These are phyloP conservation scores for Phymatotrichopsis omnivora DNA, from an alignment of 2,329 filamentous ascomycete genomes.

Conservation along the genomic window DNA sequence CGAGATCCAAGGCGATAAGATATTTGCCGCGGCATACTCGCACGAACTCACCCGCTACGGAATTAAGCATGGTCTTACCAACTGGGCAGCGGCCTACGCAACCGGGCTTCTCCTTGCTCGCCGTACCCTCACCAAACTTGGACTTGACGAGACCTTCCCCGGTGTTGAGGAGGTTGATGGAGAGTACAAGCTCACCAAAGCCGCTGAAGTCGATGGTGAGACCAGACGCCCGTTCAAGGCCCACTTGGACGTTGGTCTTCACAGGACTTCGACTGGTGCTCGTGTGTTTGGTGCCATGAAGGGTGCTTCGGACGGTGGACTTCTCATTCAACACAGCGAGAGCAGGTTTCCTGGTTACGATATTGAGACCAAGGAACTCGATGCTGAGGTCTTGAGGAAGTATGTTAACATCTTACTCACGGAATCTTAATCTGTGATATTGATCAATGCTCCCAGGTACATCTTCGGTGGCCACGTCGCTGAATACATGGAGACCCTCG, in stretches of 20 bases:
- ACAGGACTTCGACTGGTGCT: conserved; percentile 94
- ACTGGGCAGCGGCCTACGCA: conserved; percentile 97
- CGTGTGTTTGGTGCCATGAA: conserved; percentile 99
- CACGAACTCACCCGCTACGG: conserved; percentile 98
- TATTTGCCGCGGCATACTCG: conserved; percentile 82
- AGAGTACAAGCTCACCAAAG: conserved; percentile 93
- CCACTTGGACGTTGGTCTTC: conserved; percentile 94
- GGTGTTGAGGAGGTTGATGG: conserved; percentile 96
- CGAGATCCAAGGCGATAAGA: conserved; percentile 96
- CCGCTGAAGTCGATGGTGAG: conserved; percentile 77
- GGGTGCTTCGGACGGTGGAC: conserved; percentile 96
- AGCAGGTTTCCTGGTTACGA: conserved; percentile 99
- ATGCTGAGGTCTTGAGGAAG: conserved; percentile 91
- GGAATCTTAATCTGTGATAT: background rate
- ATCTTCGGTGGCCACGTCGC: conserved; percentile 97
- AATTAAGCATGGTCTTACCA: conserved; percentile 96
- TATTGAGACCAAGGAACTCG: conserved; percentile 94
- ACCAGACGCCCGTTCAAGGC: conserved; percentile 96
- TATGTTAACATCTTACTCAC: conserved; percentile 1
- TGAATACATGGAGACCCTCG: conserved; percentile 99
- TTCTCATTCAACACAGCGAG: conserved; percentile 95
- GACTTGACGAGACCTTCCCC: conserved; percentile 80
- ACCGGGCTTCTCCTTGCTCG: conserved; percentile 95
- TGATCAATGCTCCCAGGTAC: conserved; percentile 48
- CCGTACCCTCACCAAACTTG: conserved; percentile 93